A percentile compares a stretch with the other conserved stretches of the same genome.
These are phyloP conservation scores for Saccharomyces jurei DNA, from an alignment of 805 yeast genomes.

Conservation along the genomic window DNA sequence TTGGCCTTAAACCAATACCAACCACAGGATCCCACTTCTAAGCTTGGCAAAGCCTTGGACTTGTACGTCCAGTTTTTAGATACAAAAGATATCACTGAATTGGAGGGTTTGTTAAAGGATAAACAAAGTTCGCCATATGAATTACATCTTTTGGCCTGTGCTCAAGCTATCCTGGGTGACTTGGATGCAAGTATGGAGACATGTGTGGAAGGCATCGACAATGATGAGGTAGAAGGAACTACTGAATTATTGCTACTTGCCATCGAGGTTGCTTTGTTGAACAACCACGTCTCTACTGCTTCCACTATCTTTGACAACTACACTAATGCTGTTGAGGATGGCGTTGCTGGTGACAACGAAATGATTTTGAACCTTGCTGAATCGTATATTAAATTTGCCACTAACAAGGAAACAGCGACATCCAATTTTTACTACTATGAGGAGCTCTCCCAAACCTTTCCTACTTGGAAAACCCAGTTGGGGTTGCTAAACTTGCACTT, in stretches of 20 bases:
- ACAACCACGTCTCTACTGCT: slow-evolving; percentile 37
- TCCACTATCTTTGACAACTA: slow-evolving; percentile 41
- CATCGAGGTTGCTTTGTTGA: slow-evolving; percentile 34
- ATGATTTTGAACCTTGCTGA: slow-evolving; percentile 72
- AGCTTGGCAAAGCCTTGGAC: slow-evolving; percentile 26
- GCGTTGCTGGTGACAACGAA: slow-evolving; percentile 47
- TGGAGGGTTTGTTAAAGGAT: slow-evolving; percentile 10
- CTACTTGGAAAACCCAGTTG: slow-evolving; percentile 43
- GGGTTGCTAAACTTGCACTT: slow-evolving; percentile 69
- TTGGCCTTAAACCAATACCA: slow-evolving; percentile 24
- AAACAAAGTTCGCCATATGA: slow-evolving; percentile 13
- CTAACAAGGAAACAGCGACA: slow-evolving; percentile 33
- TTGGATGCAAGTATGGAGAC: slow-evolving; percentile 32
- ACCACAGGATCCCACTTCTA: slow-evolving; percentile 10
- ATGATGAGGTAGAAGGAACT: slow-evolving; percentile 32
- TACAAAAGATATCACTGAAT: slow-evolving; percentile 10
- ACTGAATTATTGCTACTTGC: slow-evolving; percentile 37
- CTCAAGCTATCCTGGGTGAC: slow-evolving; percentile 22
- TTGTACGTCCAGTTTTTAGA: slow-evolving; percentile 22
- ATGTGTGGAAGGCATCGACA: slow-evolving; percentile 36
- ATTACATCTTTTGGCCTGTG: slow-evolving; percentile 22
- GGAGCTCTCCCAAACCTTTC: slow-evolving; percentile 56
- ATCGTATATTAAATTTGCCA: slow-evolving; percentile 51
- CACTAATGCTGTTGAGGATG: slow-evolving; percentile 39
- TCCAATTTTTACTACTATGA: slow-evolving; percentile 62